Percentiles rank a stretch among this genome's conserved stretches.
Conservation (phyloP, 208 protist genomes). For the Sergeia podlipaevii region DNA sequence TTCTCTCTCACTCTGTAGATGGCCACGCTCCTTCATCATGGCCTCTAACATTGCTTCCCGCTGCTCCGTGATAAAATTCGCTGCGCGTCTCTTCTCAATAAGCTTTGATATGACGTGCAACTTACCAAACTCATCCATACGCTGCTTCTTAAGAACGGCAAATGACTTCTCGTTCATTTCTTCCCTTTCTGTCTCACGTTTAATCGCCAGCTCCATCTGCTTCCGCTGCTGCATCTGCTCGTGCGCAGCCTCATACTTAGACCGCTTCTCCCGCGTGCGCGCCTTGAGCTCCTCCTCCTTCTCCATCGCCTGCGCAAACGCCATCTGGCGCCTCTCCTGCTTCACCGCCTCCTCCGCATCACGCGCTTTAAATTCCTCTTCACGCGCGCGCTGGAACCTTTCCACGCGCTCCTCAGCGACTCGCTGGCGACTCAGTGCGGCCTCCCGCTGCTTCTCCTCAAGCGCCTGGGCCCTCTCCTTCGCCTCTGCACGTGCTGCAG, state of each 20-base stretch:
- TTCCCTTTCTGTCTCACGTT: constrained; percentile 55
- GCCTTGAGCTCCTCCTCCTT: constrained; percentile 30
- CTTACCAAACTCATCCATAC: constrained; percentile 69
- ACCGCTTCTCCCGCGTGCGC: constrained; percentile 19
- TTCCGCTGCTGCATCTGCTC: constrained; percentile 23
- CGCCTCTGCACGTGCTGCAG: constrained; percentile 40
- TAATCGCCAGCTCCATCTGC: constrained; percentile 25
- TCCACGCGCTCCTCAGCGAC: constrained; percentile 48
- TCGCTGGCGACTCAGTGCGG: constrained; percentile 44
- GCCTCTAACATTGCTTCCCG: constrained; percentile 40
- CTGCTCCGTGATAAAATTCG: constrained; percentile 40
- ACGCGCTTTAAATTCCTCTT: constrained; percentile 30
- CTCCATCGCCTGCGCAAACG: constrained; percentile 13
- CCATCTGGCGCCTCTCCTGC: constrained; percentile 19
- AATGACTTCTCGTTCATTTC: constrained; percentile 51
- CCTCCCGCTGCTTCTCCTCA: constrained; percentile 41
- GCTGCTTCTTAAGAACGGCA: constrained; percentile 53
- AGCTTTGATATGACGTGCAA: constrained; percentile 57
- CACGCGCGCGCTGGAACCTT: constrained; percentile 31
- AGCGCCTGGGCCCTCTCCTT: constrained; percentile 34
- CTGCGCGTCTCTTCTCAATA: constrained; percentile 52
- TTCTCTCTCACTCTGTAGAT: constrained; percentile 31
- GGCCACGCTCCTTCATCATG: constrained; percentile 35
- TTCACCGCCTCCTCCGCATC: constrained; percentile 32
- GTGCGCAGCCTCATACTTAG: constrained; percentile 33